Percentiles rank a stretch among this genome's conserved stretches.
phyloP scores from a whole-genome alignment of 208 protist species.

The Trypanosoma lewisi region DNA sequence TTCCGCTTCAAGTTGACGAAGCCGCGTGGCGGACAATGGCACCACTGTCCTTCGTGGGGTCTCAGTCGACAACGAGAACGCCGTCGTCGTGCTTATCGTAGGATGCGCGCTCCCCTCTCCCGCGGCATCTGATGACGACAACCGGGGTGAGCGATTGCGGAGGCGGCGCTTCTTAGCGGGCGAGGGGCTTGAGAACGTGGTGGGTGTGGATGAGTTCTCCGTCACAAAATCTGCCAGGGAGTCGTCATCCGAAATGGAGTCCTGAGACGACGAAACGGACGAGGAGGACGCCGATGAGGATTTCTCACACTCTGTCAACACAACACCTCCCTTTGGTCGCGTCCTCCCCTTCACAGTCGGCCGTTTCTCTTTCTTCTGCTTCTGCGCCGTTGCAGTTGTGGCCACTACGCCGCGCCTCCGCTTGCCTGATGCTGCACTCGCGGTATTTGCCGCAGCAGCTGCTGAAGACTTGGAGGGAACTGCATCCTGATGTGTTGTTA shows the following conservation, averaged over 20 bases:
- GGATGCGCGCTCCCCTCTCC: neutral
- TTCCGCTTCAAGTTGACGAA: conserved; percentile 46
- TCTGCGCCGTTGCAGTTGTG: neutral
- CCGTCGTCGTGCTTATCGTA: neutral
- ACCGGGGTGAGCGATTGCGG: neutral
- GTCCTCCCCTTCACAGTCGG: neutral
- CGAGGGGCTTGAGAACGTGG: neutral
- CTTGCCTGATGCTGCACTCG: neutral
- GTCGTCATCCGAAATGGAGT: neutral
- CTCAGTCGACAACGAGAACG: neutral
- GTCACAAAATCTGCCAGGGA: conserved; percentile 1
- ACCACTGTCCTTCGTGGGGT: conserved; percentile 10
- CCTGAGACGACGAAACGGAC: neutral
- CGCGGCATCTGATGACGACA: neutral
- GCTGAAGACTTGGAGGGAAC: too few relatives aligned
- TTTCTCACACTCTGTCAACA: conserved; percentile 18
- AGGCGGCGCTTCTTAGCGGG: conserved; percentile 1
- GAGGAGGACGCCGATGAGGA: neutral
- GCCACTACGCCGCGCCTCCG: neutral
- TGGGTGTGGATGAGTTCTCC: neutral
- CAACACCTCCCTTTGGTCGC: neutral
- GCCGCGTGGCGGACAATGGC: conserved; percentile 42
- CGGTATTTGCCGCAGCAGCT: too few relatives aligned
- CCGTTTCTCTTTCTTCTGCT: neutral
- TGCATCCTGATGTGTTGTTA: too few relatives aligned